Evolutionary conservation across 768 basidiomycete species (phyloP).

Genomic region (Suillus placidus): DNA sequence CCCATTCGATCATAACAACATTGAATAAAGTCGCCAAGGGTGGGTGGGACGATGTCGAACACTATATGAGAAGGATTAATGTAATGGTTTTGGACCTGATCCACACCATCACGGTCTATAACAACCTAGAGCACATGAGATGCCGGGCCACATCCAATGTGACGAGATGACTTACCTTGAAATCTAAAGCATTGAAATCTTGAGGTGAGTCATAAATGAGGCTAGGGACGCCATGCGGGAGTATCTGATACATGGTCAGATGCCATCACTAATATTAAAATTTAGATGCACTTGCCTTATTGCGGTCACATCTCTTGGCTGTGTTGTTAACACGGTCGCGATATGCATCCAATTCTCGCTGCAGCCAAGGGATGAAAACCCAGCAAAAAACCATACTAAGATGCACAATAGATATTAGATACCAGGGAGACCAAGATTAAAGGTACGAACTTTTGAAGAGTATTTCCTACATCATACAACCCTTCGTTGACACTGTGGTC

Average conservation of each 20-base stretch:
- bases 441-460: slow-evolving; percentile 28
- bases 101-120: slow-evolving; percentile 18
- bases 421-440: neutral
- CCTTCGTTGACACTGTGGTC: too few relatives aligned
- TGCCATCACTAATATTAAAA: slow-evolving; percentile 21
- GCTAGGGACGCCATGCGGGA: slow-evolving; percentile 43
- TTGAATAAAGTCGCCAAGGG: slow-evolving; percentile 25
- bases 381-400: slow-evolving; percentile 22
- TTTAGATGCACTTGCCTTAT: neutral
- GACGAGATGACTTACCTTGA: slow-evolving; percentile 31
- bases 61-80: slow-evolving; percentile 36
- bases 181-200: slow-evolving; percentile 33
- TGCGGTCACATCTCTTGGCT: too few relatives aligned
- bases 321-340: too few relatives aligned
- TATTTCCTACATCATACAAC: slow-evolving; percentile 31
- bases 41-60: slow-evolving; percentile 38
- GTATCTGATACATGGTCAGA: slow-evolving; percentile 13
- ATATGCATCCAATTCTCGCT: too few relatives aligned
- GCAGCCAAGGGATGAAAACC: too few relatives aligned
- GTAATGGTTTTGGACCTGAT: slow-evolving; percentile 27
- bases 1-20: slow-evolving; percentile 26
- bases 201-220: slow-evolving; percentile 35
- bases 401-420: neutral
- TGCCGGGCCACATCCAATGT: neutral
- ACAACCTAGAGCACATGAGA: slow-evolving; percentile 18